Evolutionary conservation across 345 rosid genomes (phyloP).

Genomic region (Populus deltoides): DNA sequence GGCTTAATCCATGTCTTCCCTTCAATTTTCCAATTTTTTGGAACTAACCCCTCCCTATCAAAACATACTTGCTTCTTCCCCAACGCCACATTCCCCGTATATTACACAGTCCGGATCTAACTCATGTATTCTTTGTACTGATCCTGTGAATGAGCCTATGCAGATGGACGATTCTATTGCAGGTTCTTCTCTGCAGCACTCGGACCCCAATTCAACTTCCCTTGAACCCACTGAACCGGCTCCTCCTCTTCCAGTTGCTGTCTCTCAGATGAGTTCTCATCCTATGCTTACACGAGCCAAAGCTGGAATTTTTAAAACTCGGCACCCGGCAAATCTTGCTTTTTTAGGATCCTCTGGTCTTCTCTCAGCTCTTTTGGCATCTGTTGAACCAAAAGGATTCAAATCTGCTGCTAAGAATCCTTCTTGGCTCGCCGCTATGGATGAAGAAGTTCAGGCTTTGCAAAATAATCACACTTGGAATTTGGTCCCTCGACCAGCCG

Average conservation of each 20-base stretch:
- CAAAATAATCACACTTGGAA: constrained; percentile 3
- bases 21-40: not conserved
- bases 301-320: constrained; percentile 11
- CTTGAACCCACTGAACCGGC: not conserved
- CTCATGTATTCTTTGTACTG: not conserved
- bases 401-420: constrained; percentile 5
- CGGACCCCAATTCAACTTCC: not conserved
- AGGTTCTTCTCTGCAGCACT: not conserved
- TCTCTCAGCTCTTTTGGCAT: not conserved
- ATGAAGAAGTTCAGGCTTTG: constrained; percentile 10
- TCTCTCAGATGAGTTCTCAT: not conserved
- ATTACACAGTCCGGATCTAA: no score
- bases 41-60: not conserved
- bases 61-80: not conserved
- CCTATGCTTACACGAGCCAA: constrained; percentile 7
- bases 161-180: constrained; percentile 9
- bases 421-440: constrained; percentile 1
- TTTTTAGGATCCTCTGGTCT: not conserved
- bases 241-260: not conserved
- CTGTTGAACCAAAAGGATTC: constrained; percentile 6
- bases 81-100: not conserved
- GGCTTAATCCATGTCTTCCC: not conserved
- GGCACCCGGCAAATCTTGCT: not conserved
- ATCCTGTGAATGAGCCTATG: not conserved
- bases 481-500: not conserved